Conservation (phyloP, 108 stramenopile species). For the Asterionellopsis glacialis region DNA sequence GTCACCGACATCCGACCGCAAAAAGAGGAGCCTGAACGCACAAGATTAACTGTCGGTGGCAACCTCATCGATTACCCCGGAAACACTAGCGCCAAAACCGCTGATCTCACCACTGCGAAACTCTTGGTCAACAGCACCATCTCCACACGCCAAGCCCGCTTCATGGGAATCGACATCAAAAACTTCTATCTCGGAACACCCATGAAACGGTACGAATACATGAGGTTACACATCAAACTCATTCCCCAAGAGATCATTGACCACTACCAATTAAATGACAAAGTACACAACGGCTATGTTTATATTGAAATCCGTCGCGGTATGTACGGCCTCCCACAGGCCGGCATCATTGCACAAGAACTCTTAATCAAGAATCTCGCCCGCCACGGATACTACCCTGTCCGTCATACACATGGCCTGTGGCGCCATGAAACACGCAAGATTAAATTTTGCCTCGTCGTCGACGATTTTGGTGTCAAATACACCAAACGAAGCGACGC, state of each 20-base stretch:
- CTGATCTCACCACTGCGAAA: constrained; percentile 36
- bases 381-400: constrained; percentile 19
- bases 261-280: constrained; percentile 20
- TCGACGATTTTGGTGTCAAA: no score
- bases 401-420: constrained; percentile 20
- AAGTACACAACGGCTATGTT: no score
- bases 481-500: no score
- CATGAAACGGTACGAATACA: constrained; percentile 31
- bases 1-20: constrained; percentile 22
- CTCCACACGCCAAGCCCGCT: constrained; percentile 17
- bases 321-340: constrained; percentile 53
- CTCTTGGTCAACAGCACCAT: no score
- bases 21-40: constrained; percentile 20
- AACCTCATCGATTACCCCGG: no score
- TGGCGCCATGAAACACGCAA: no score
- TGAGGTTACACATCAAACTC: constrained; percentile 19
- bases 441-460: no score
- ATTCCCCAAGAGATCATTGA: constrained; percentile 31
- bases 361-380: constrained; percentile 18
- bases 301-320: constrained; percentile 19
- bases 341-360: constrained; percentile 41
- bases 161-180: constrained; percentile 25
- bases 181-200: constrained; percentile 26
- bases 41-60: no score
- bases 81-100: constrained; percentile 28